A percentile compares a stretch with the other conserved stretches of the same genome.
These are phyloP conservation scores for Jatropha multifida DNA, from an alignment of 441 rosid genomes.

Conservation along the genomic window DNA sequence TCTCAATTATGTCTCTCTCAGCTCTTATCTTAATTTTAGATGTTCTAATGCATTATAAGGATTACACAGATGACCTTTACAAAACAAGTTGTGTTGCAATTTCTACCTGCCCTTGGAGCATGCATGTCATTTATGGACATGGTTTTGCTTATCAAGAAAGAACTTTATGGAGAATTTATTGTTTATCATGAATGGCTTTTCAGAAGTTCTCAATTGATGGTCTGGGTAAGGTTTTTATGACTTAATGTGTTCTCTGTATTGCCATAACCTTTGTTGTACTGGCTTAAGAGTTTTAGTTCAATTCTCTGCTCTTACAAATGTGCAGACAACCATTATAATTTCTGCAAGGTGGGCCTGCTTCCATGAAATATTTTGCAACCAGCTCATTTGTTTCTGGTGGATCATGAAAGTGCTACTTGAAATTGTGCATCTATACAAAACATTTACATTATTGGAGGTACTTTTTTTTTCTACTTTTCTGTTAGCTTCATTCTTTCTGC, in stretches of 20 bases:
- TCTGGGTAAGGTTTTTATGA: slow-evolving; percentile 61
- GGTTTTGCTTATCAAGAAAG: slow-evolving; percentile 44
- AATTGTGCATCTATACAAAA: slow-evolving; percentile 45
- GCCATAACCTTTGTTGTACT: slow-evolving; percentile 5
- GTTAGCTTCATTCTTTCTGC: background rate
- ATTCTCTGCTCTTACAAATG: slow-evolving; percentile 19
- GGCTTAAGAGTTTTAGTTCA: slow-evolving; percentile 16
- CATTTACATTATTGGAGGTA: slow-evolving; percentile 53
- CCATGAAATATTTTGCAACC: slow-evolving; percentile 38
- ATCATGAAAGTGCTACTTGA: slow-evolving; percentile 47
- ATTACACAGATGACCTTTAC: slow-evolving; percentile 42
- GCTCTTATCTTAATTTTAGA: slow-evolving; percentile 10
- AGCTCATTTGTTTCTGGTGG: slow-evolving; percentile 77
- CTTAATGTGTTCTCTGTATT: slow-evolving; percentile 14
- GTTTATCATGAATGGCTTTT: slow-evolving; percentile 55
- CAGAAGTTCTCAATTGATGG: slow-evolving; percentile 48
- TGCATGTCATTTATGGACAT: slow-evolving; percentile 60
- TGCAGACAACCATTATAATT: slow-evolving; percentile 48
- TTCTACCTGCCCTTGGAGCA: slow-evolving; percentile 62
- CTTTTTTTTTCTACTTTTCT: slow-evolving; percentile 4
- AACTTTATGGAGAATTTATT: slow-evolving; percentile 37
- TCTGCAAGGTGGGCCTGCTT: slow-evolving; percentile 40
- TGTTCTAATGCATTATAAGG: slow-evolving; percentile 12
- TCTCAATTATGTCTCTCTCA: background rate
- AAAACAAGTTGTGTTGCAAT: slow-evolving; percentile 47